phyloP scores from a whole-genome alignment of 129 eudicot genomes.

The Escallonia rubra region DNA sequence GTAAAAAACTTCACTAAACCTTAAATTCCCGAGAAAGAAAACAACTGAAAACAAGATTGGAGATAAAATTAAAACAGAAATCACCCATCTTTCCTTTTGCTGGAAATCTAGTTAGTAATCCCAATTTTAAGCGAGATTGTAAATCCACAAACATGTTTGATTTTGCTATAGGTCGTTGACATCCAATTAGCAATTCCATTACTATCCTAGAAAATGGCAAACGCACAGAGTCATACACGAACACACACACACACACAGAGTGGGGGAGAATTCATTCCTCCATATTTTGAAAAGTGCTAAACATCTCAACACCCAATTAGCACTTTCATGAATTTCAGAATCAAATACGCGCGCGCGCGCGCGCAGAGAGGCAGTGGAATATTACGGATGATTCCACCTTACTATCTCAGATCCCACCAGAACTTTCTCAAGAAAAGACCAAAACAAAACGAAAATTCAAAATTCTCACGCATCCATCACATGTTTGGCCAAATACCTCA shows the following conservation, averaged over 20 bases:
- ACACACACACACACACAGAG: neutral
- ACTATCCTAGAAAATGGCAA: neutral
- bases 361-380: no score
- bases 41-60: neutral
- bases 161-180: no score
- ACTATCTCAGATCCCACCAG: no score
- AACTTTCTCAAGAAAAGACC: neutral
- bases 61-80: neutral
- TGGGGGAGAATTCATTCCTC: neutral
- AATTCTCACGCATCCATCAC: neutral
- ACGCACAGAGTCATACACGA: no score
- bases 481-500: neutral
- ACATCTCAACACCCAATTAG: no score
- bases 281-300: no score
- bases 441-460: neutral
- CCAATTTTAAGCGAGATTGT: no score
- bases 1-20: conserved; percentile 2
- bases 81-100: neutral
- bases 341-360: no score
- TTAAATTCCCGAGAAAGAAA: neutral
- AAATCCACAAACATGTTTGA: no score
- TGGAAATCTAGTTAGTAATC: neutral
- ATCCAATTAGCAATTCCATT: conserved; percentile 2
- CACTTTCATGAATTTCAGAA: no score
- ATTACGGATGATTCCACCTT: no score